Conservation (phyloP, 2,329 filamentous ascomycete genomes). For the Epichloe elymi region DNA sequence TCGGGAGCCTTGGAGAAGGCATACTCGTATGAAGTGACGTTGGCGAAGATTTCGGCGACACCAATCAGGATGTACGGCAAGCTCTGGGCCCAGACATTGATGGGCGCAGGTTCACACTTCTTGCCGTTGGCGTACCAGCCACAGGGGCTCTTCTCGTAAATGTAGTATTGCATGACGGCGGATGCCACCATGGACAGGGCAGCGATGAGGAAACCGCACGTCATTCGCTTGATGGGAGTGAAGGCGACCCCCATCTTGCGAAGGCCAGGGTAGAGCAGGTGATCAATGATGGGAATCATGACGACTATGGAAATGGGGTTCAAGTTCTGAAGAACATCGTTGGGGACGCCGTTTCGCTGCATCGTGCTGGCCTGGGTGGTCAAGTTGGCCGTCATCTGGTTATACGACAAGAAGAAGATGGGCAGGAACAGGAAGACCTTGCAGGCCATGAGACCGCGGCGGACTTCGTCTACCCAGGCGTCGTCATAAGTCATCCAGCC, state of each 20-base stretch:
- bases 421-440: slow-evolving; percentile 60
- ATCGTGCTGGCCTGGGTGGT: slow-evolving; percentile 53
- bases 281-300: slow-evolving; percentile 59
- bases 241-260: slow-evolving; percentile 51
- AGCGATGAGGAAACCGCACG: slow-evolving; percentile 54
- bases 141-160: slow-evolving; percentile 51
- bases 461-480: slow-evolving; percentile 68
- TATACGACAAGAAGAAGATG: slow-evolving; percentile 46
- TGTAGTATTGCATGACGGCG: slow-evolving; percentile 44
- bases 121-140: slow-evolving; percentile 35
- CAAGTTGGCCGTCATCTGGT: slow-evolving; percentile 47
- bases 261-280: slow-evolving; percentile 54
- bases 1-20: slow-evolving; percentile 66
- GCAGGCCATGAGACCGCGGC: slow-evolving; percentile 55
- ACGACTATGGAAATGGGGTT: slow-evolving; percentile 65
- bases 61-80: slow-evolving; percentile 38
- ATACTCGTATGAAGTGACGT: slow-evolving; percentile 54
- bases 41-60: slow-evolving; percentile 39
- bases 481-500: slow-evolving; percentile 74
- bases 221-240: slow-evolving; percentile 65
- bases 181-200: slow-evolving; percentile 47
- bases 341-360: slow-evolving; percentile 57
- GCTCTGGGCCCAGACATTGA: slow-evolving; percentile 51
- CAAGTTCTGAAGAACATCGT: slow-evolving; percentile 65
- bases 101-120: slow-evolving; percentile 39